Base-by-base conservation (phyloP, 495 filamentous ascomycete species). In the Hypoxylon subgilvum region DNA sequence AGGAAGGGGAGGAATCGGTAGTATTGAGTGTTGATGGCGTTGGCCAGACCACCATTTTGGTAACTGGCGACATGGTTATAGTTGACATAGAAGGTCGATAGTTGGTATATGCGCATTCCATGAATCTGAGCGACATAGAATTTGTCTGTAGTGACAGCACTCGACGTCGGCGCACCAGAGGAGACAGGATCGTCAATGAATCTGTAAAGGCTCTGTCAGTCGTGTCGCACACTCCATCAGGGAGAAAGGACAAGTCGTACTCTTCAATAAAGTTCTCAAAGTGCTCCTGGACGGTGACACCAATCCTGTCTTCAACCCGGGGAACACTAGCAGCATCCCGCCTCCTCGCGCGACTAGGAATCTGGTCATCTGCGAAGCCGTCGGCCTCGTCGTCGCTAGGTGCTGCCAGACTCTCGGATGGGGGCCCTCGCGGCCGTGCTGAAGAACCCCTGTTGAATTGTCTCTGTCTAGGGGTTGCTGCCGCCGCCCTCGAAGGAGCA, bases 51-150 rank as follows among this genome's bases (percentile, higher is more conserved):
- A 18, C 88, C 89, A 52, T 88, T 84, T 52, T 85, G 81, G 65
- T 82, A 81, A 5, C 81, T 80, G 14, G 86, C 79, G 30, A 99
- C 73, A 73, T 99, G 94, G 42, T 84, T 90, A 77, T 86, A 99
- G 74, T 99, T 95, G 66, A 99, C 89, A 70, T 97, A 99, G 32
- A 97, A 86, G 4, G 94, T 99, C 1, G 92, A 97, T n/a, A 96
- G 80, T 55, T 87, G 84, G 71, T 90, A 92, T 49, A 85, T 86
- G 16, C 82, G 79, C 82, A 99, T 86, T 49, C 90, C 91, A 65
- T 96, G 88, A 51, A 99, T 94, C 69, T 96, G 95, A 13, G 91
- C 91, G 62, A 99, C 83, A 73, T 99, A 99, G 78, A 97, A 97
- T 69, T 91, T 94, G 71, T 96, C 88, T 16, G 88, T 94, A 17